Evolutionary conservation across 208 protist genomes (phyloP), one percentile per base, ranked within the genome.

Genomic region (Borovskyia barvae): DNA sequence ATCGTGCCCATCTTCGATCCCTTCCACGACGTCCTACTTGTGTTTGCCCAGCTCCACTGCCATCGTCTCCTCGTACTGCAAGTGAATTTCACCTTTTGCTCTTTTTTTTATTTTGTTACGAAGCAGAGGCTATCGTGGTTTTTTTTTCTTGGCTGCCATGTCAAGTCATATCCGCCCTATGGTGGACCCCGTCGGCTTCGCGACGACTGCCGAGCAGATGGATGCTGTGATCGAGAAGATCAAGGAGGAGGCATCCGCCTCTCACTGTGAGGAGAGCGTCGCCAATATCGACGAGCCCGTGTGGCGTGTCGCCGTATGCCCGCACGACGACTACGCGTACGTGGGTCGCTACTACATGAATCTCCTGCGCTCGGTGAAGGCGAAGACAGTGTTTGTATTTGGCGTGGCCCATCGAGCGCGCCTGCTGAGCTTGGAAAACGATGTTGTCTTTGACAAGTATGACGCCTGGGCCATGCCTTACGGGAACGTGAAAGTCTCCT

Each of bases 261-360:
- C 35, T 9, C 39, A 40, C 17, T 37, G 26, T 36, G 53, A 47
- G 37, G 52, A 48, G 35, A 37, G 48, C 37, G 32, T 68, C 7
- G 43, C 51, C 7, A 32, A 33, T 19, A 32, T 54, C 9, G 59
- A 40, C 14, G 26, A 30, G 28, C 40, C 40, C 1, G 48, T n/a
- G 2, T 58, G 49, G 49, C 57, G 57, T n/a, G 66, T 66, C 20
- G 66, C 57, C n/a, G 45, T 72, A 35, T 66, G 50, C 51, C 57
- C 66, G 35, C 57, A 72, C 15, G 45, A 66, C 39, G 57, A 72
- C 36, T 66, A 61, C 66, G 61, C 66, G 9, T 50, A 72, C 25
- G 66, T 60, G 5, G 51, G 56, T 9, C 17, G 29, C 35, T 66
- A 66, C 32, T 66, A 72, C 57, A 26, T 47, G 49, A 45, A 33